Conservation (phyloP, 495 filamentous ascomycete genomes). For the Pseudoneurospora amorphoporcata region DNA sequence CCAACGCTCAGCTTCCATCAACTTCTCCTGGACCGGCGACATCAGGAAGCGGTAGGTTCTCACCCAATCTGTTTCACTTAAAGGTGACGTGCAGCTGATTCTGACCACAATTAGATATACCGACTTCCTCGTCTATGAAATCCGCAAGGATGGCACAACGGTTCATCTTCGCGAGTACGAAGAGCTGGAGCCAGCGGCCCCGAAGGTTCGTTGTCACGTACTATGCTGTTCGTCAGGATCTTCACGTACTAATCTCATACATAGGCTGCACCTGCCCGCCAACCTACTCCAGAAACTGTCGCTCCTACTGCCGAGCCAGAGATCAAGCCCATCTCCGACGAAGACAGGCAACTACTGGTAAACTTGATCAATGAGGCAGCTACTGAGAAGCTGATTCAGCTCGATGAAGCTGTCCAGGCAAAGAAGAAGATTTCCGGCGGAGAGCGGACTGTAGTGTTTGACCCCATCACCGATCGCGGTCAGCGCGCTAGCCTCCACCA, state of each 20-base stretch:
- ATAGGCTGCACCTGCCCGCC: not conserved
- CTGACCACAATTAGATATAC: constrained; percentile 53
- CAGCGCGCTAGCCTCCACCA: constrained; percentile 30
- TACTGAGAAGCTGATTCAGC: constrained; percentile 22
- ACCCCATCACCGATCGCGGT: constrained; percentile 28
- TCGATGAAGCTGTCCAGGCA: constrained; percentile 20
- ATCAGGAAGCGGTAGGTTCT: constrained; percentile 27
- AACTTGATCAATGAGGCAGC: constrained; percentile 21
- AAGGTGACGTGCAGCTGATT: not conserved
- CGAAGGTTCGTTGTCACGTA: constrained; percentile 18
- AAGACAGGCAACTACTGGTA: constrained; percentile 11
- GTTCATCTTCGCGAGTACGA: constrained; percentile 56
- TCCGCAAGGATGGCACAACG: constrained; percentile 65
- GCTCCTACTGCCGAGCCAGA: not conserved
- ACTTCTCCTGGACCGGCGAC: constrained; percentile 27
- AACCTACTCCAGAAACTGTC: not conserved
- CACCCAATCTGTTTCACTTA: not conserved
- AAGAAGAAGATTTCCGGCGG: constrained; percentile 14
- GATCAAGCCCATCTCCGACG: constrained; percentile 9
- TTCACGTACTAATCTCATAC: not conserved
- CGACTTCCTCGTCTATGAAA: constrained; percentile 93
- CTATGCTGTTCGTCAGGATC: not conserved
- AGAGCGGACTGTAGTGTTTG: constrained; percentile 17
- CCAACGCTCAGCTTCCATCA: constrained; percentile 21
- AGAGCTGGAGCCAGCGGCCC: constrained; percentile 32